Evolutionary conservation across 2,329 filamentous ascomycete genomes (phyloP).

Genomic region (Nothophoma quercina): DNA sequence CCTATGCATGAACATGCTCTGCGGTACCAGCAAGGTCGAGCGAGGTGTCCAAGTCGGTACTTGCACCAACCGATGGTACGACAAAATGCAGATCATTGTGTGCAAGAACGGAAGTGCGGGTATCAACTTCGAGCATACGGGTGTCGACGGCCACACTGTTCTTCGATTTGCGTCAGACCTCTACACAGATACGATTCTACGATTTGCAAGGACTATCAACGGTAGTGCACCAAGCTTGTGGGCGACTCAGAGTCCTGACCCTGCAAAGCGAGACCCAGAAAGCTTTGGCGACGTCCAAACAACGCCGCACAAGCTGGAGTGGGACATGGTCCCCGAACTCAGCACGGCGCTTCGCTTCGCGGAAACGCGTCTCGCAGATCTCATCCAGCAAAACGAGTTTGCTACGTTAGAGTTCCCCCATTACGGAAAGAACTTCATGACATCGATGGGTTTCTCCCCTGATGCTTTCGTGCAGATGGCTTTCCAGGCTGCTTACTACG

Average conservation of each 20-base stretch:
- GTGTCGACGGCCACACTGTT: constrained; percentile 96
- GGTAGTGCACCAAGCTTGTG: constrained; percentile 90
- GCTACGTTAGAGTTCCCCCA: constrained; percentile 85
- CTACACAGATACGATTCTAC: constrained; percentile 96
- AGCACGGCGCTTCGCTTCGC: constrained; percentile 92
- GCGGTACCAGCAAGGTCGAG: constrained; percentile 89
- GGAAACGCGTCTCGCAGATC: constrained; percentile 89
- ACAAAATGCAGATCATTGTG: constrained; percentile 98
- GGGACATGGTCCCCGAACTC: constrained; percentile 95
- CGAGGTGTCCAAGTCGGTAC: constrained; percentile 95
- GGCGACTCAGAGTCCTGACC: constrained; percentile 89
- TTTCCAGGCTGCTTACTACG: constrained; percentile 97
- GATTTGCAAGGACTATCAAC: constrained; percentile 95
- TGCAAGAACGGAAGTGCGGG: constrained; percentile 98
- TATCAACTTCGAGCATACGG: constrained; percentile 99
- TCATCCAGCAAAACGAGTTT: constrained; percentile 97
- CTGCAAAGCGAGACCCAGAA: constrained; percentile 86
- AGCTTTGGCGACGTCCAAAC: constrained; percentile 94
- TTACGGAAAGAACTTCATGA: constrained; percentile 98
- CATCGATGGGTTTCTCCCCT: constrained; percentile 93
- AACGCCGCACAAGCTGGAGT: constrained; percentile 94
- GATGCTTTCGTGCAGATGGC: constrained; percentile 99
- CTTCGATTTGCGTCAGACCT: constrained; percentile 94
- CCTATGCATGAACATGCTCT: constrained; percentile 98
- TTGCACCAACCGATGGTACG: constrained; percentile 98